Evolutionary conservation across 345 rosid genomes (phyloP), one percentile per base, ranked within the genome.

Genomic region (Linum trigynum): DNA sequence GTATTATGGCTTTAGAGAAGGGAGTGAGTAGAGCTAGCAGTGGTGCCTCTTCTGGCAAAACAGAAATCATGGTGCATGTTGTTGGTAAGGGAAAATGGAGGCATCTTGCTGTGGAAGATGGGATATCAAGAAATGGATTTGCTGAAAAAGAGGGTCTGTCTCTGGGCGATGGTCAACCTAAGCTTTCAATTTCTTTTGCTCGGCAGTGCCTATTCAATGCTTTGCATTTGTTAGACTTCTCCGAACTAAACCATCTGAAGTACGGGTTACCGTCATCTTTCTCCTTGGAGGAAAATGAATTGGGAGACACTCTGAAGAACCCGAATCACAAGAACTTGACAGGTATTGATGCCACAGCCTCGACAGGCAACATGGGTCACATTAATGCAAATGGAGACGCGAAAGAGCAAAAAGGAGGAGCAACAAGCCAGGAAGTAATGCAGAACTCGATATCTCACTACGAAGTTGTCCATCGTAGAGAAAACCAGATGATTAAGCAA

Each of bases 71-170:
- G 70, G 73, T 82, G 61, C 82, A 71, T 72, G 95, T 89, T 62
- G 37, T 89, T 64, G 97, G 99, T 70, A 87, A 83, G 77, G 99
- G 99, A 68, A 95, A 84, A 72, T 89, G 95, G 96, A 87, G 99
- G 79, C 76, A 80, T 58, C 91, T 95, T 67, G 77, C 80, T 50
- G 61, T 90, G 59, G 89, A 82, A 72, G 84, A 82, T 51, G 78
- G 79, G 43, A 56, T 62, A 56, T 59, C 76, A 41, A 80, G 74
- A 74, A 86, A 83, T 17, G 83, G 86, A 75, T 71, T 77, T 67
- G 60, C 43, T 37, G 80, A 71, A 17, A 75, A 48, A 59, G 81
- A 74, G 35, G 77, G 75, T 56, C 64, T 66, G 68, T 71, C 58
- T 69, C 65, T 70, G 51, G 79, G 81, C 39, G 80, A 77, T 67